Evolutionary conservation across 805 yeast species (phyloP).

Genomic region (Metschnikowia colocasiae): DNA sequence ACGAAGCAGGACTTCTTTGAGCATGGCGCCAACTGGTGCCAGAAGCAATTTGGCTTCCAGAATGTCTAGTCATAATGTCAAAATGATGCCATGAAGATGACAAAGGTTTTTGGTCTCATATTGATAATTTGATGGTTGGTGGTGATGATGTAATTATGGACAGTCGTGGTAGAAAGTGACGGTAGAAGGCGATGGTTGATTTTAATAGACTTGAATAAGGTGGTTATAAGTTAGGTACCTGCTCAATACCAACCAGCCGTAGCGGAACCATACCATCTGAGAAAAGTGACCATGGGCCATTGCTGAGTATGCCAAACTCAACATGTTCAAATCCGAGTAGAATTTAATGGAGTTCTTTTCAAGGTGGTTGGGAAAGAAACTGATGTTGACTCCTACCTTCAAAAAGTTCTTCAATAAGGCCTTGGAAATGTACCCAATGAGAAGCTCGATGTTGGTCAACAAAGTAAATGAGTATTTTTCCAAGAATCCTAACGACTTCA

Average conservation of each 20-base stretch:
- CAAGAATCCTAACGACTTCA: conserved; percentile 36
- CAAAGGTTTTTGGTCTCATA: no score
- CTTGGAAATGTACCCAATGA: conserved; percentile 35
- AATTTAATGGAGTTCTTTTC: conserved; percentile 25
- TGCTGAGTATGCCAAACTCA: conserved; percentile 51
- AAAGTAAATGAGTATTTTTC: conserved; percentile 50
- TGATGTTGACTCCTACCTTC: conserved; percentile 35
- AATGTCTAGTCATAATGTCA: conserved; percentile 14
- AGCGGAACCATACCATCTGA: conserved; percentile 94
- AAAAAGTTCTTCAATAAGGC: conserved; percentile 28
- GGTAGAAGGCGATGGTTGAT: no score
- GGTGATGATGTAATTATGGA: no score
- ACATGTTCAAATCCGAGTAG: conserved; percentile 37
- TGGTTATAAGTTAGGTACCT: conserved; percentile 78
- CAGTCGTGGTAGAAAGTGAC: no score
- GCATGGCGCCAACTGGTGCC: conserved; percentile 65
- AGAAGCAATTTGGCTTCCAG: conserved; percentile 47
- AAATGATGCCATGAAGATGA: no score
- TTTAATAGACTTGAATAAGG: conserved; percentile 32
- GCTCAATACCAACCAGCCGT: conserved; percentile 78
- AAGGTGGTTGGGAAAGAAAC: conserved; percentile 27
- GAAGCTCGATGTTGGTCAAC: conserved; percentile 39
- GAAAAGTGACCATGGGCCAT: conserved; percentile 81
- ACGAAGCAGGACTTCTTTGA: conserved; percentile 81
- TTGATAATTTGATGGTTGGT: no score